Evolutionary conservation across 2,329 filamentous ascomycete species (phyloP).

Genomic region (Colletotrichum magnum): DNA sequence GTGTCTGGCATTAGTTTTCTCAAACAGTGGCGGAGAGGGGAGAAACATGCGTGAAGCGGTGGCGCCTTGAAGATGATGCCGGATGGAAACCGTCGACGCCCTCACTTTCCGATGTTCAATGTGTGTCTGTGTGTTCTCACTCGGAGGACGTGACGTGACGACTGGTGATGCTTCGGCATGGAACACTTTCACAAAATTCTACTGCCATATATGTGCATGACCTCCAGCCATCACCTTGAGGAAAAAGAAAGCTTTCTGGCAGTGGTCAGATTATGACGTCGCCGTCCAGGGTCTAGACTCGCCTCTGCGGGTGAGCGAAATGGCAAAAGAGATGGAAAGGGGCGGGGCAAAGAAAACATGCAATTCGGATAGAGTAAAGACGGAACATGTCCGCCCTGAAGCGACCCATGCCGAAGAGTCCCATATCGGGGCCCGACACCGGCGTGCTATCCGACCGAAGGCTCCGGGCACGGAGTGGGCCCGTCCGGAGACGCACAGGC

Average conservation of each 20-base stretch:
- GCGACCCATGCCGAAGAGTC: not conserved
- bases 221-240: not conserved
- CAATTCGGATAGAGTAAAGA: not conserved
- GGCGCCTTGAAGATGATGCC: too few relatives aligned
- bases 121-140: not conserved
- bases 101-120: not conserved
- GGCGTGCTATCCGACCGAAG: not conserved
- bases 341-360: not conserved
- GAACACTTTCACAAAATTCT: not conserved
- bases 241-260: constrained; percentile 31
- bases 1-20: constrained; percentile 6
- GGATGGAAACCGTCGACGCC: not conserved
- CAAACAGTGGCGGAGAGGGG: not conserved
- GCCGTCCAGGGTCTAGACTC: constrained; percentile 2
- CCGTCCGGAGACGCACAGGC: constrained; percentile 15
- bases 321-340: not conserved
- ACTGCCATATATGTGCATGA: not conserved
- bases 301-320: constrained; percentile 3
- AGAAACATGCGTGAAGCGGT: not conserved
- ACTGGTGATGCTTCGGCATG: not conserved
- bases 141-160: not conserved
- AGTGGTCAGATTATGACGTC: constrained; percentile 30
- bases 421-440: not conserved
- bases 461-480: not conserved
- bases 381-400: not conserved